phyloP scores from a whole-genome alignment of 139 green algal species.

The Picochlorum sp. region DNA sequence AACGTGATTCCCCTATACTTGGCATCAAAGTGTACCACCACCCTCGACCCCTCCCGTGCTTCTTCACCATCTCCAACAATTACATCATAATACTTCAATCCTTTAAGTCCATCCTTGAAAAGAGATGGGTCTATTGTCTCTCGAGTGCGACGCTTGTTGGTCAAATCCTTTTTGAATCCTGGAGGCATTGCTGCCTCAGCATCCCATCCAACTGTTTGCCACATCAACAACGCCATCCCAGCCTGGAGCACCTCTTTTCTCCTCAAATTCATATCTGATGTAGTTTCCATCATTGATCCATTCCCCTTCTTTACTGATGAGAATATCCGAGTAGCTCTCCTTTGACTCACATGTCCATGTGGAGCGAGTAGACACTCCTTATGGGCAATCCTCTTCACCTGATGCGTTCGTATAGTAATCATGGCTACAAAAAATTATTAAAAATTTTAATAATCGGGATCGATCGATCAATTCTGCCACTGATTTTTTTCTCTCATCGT shows the following conservation, averaged over 20 bases:
- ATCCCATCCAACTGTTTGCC: neutral
- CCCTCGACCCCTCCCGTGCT: slow-evolving; percentile 41
- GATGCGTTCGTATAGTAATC: no score
- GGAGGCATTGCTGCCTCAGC: neutral
- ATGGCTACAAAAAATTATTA: no score
- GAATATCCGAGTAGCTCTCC: no score
- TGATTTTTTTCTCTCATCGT: no score
- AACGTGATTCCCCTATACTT: slow-evolving; percentile 52
- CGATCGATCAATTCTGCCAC: no score
- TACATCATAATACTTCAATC: slow-evolving; percentile 66
- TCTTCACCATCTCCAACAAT: slow-evolving; percentile 40
- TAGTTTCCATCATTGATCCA: no score
- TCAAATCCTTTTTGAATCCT: slow-evolving; percentile 39
- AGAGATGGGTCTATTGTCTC: slow-evolving; percentile 33
- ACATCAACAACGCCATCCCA: neutral
- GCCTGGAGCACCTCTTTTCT: neutral
- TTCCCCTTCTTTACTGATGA: no score
- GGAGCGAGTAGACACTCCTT: no score
- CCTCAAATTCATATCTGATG: neutral
- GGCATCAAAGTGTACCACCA: slow-evolving; percentile 78
- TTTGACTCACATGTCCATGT: no score
- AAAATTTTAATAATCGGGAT: no score
- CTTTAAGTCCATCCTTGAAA: slow-evolving; percentile 47
- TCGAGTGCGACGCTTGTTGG: slow-evolving; percentile 33
- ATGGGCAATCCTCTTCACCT: no score